Base-by-base conservation (phyloP, 345 rosid species). In the Hypericum androsaemum region DNA sequence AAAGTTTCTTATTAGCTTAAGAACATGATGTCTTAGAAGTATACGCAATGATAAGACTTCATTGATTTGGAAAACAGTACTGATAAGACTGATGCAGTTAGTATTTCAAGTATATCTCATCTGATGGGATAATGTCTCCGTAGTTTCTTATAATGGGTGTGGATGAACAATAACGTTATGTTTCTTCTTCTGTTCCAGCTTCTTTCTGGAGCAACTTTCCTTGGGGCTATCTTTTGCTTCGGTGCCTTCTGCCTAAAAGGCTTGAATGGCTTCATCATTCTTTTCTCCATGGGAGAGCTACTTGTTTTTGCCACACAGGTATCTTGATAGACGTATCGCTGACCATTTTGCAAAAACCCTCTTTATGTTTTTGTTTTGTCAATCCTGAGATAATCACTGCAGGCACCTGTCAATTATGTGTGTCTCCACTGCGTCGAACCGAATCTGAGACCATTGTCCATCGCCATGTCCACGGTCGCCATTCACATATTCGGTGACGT, bases 351-450 rank as follows among this genome's bases (percentile, higher is more conserved):
- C 32, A 4, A 4, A 22, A 22, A 22, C 32, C 32, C 32, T 39
- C 10, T 10, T 50, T n/a, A 7, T 11, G 14, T 0, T 57, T 47
- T 22, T 43, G 49, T 10, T 13, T 5, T 47, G 9, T 11, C 16
- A 12, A 38, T 41, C 10, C 16, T 17, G 41, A 44, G 7, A 38
- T 17, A 8, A 8, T 10, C 9, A 12, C 22, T 47, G 5, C 45
- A 11, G 36, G 13, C 62, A 12, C 44, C 43, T 10, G 41, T 51
- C n/a, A 51, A 51, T 12, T 51, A 51, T 37, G 41, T 51, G 15
- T 51, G 54, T 37, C 54, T 51, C 54, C 54, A 51, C 32, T 51
- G 54, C 37, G 41, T 51, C 14, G 11, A 51, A 51, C 54, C 54
- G 36, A 36, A 41, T 35, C 11, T 51, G 41, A 51, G 54, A 51